Base-by-base conservation (phyloP, 176 grass and related monocot genomes). In the Juncus inflexus region DNA sequence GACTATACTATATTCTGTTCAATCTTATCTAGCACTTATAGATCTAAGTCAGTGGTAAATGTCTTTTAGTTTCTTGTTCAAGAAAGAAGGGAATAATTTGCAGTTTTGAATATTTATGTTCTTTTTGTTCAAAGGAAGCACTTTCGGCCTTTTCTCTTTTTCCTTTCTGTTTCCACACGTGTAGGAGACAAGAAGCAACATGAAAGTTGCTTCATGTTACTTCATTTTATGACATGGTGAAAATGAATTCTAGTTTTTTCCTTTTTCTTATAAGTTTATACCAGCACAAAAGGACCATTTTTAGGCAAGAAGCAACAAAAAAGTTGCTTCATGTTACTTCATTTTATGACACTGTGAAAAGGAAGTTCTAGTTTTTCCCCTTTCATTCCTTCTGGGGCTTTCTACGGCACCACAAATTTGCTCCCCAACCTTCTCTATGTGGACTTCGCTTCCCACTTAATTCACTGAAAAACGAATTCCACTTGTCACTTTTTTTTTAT, bases 121-220 rank as follows among this genome's bases (percentile, higher is more conserved):
- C 2, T 6, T 47, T 47, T 47, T 47, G 43, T 6, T 47, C 43
- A 47, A 47, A 47, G 43, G 9, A 47, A 47, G 43, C 43, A 47
- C 43, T 47, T 47, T 28, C 19, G 43, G 43, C 9, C 4, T 47
- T 47, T 47, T 47, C 43, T 47, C 49, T 28, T 16, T 9, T 11
- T 50, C n/a, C 45, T 35, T 15, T 2, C 13, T 28, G 28, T 45
- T 66, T 43, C 13, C 37, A 66, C 38, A 40, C 42, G 14, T 66
- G 15, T 49, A 51, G 35, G 38, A 66, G 63, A 66, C 63, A 55
- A 66, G 35, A 38, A 9, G 38, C 14, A 3, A 69, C 37, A 36
- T 39, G 37, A 3, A 52, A 55, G 28, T n/a, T 37, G 5, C 3
- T n/a, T 39, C 54, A 49, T 28, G 50, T 69, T 55, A 49, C 66